Percentiles rank a stretch among this genome's conserved stretches.
phyloP scores from a whole-genome alignment of 345 rosid genomes.

The Xanthoceras sorbifolium region DNA sequence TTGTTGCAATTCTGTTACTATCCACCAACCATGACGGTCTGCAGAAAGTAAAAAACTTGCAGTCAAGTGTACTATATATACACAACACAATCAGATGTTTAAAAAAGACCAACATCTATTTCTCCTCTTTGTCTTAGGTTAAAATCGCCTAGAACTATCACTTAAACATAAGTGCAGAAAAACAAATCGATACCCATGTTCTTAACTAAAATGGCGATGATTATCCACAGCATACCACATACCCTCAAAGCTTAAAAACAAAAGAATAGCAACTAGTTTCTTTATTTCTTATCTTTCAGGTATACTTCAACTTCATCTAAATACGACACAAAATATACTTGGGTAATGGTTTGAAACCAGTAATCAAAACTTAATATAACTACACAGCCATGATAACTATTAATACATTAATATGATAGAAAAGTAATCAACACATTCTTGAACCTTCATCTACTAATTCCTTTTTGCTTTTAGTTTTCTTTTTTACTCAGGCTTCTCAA shows the following conservation, averaged over 20 bases:
- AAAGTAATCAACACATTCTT: background rate
- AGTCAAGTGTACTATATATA: background rate
- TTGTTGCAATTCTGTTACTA: conserved; percentile 72
- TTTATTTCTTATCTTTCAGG: background rate
- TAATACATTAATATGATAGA: background rate
- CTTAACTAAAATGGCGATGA: background rate
- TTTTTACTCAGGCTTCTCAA: no score
- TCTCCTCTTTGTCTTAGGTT: background rate
- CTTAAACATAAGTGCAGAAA: background rate
- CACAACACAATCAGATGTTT: background rate
- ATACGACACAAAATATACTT: background rate
- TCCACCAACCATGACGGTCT: conserved; percentile 92
- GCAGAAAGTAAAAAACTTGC: conserved; percentile 25
- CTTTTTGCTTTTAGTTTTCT: background rate
- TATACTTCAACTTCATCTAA: no score
- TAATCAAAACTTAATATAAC: background rate
- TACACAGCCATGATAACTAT: no score
- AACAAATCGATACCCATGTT: background rate
- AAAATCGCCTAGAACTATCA: background rate
- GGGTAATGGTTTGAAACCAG: background rate
- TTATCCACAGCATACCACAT: background rate
- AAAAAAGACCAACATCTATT: background rate
- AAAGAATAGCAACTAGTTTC: background rate
- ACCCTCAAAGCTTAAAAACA: background rate
- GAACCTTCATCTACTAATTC: background rate